Percentiles rank a stretch among this genome's conserved stretches.
phyloP scores from a whole-genome alignment of 805 yeast species.

The Hanseniaspora lachancei region DNA sequence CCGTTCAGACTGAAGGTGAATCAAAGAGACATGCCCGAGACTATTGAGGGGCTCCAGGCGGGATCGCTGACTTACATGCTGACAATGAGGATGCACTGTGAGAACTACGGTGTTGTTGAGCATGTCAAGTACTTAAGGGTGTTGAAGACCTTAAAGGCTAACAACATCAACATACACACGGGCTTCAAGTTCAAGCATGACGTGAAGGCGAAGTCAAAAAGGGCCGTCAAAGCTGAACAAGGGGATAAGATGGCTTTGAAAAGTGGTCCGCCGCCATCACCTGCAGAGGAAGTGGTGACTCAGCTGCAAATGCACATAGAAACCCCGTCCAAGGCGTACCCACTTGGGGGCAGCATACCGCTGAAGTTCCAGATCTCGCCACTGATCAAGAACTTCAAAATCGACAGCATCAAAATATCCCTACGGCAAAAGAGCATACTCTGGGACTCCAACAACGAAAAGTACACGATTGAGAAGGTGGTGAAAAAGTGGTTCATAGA shows the following conservation, averaged over 20 bases:
- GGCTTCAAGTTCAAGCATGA: constrained; percentile 11
- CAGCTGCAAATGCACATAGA: constrained; percentile 7
- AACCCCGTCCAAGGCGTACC: constrained; percentile 8
- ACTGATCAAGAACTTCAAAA: constrained; percentile 4
- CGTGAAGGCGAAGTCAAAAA: background rate
- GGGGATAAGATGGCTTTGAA: too few relatives aligned
- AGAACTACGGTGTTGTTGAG: constrained; percentile 5
- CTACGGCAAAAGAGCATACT: background rate
- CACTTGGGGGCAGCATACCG: constrained; percentile 7
- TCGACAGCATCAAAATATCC: background rate
- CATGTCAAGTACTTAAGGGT: constrained; percentile 51
- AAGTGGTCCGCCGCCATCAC: too few relatives aligned
- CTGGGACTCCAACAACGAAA: constrained; percentile 9
- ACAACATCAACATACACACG: constrained; percentile 37
- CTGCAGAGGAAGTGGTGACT: background rate
- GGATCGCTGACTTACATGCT: constrained; percentile 61
- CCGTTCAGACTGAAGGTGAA: constrained; percentile 77
- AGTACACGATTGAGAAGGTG: background rate
- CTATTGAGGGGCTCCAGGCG: constrained; percentile 76
- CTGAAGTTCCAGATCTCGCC: constrained; percentile 8
- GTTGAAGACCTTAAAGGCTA: constrained; percentile 69
- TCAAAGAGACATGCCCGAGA: constrained; percentile 50
- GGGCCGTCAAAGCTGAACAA: background rate
- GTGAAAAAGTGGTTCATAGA: constrained; percentile 1
- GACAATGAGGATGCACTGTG: constrained; percentile 54